Conservation (phyloP, 176 grass and related monocot genomes). For the Oryza glumipatula region DNA sequence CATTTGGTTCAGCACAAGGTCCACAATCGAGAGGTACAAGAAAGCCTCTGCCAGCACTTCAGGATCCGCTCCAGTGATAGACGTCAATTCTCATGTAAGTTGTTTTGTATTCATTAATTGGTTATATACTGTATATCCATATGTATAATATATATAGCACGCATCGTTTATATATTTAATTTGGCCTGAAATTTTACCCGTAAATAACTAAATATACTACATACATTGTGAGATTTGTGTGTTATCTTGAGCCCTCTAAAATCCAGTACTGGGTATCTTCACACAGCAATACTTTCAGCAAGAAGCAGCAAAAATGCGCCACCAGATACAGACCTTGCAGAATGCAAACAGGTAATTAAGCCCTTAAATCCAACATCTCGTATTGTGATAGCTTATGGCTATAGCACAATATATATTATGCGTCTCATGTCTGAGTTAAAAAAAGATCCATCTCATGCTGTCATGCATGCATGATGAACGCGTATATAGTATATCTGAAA, state of each 20-base stretch:
- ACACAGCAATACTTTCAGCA: constrained; percentile 81
- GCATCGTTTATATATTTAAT: background rate
- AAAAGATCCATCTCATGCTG: background rate
- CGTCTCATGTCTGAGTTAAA: background rate
- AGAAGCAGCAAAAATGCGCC: constrained; percentile 63
- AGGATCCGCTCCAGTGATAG: constrained; percentile 60
- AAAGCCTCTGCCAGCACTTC: constrained; percentile 72
- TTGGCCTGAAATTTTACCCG: background rate
- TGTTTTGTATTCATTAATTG: background rate
- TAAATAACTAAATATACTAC: background rate
- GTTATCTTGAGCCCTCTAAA: background rate
- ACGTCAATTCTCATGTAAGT: constrained; percentile 73
- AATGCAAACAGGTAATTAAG: constrained; percentile 63
- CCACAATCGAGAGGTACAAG: constrained; percentile 90
- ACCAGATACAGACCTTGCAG: constrained; percentile 79
- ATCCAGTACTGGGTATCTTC: background rate
- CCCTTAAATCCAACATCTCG: background rate
- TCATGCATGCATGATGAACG: background rate
- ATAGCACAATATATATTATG: background rate
- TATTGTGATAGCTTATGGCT: background rate
- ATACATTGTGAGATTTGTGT: background rate
- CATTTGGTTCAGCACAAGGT: constrained; percentile 55
- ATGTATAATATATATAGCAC: background rate
- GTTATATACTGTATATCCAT: background rate
- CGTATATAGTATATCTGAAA: background rate